Conservation (phyloP, 495 filamentous ascomycete species). For the Alectoria sarmentosa region DNA sequence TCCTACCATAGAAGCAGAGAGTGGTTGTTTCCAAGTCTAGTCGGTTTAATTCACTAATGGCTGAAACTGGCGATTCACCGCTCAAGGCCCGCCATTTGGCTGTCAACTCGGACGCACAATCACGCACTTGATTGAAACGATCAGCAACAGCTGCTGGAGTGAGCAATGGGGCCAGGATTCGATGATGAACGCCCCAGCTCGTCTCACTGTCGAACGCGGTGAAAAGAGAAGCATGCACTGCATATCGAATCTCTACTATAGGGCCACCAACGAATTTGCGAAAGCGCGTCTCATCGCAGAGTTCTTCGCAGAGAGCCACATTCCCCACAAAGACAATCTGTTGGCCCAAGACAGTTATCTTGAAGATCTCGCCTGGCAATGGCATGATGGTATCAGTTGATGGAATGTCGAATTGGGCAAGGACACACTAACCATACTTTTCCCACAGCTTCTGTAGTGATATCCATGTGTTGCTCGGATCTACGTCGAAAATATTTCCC, state of each 20-base stretch:
- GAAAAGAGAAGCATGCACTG: slow-evolving; percentile 66
- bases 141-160: slow-evolving; percentile 32
- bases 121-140: slow-evolving; percentile 51
- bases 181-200: slow-evolving; percentile 63
- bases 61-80: slow-evolving; percentile 43
- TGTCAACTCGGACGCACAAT: slow-evolving; percentile 58
- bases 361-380: slow-evolving; percentile 62
- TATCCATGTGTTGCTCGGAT: slow-evolving; percentile 53
- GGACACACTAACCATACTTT: slow-evolving; percentile 45
- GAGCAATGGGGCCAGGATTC: slow-evolving; percentile 48
- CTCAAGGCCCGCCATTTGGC: slow-evolving; percentile 53
- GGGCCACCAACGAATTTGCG: slow-evolving; percentile 53
- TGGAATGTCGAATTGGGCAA: background rate
- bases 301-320: slow-evolving; percentile 56
- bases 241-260: slow-evolving; percentile 54
- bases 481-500: slow-evolving; percentile 60
- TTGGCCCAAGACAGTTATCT: slow-evolving; percentile 50
- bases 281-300: slow-evolving; percentile 67
- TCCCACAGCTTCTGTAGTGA: slow-evolving; percentile 57
- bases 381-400: slow-evolving; percentile 23
- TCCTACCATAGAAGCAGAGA: slow-evolving; percentile 49
- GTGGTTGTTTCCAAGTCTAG: slow-evolving; percentile 65
- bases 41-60: slow-evolving; percentile 64
- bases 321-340: slow-evolving; percentile 47
- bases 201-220: slow-evolving; percentile 56